Base-by-base conservation (phyloP, 306 rosid genomes). In the Potentilla sterilis region DNA sequence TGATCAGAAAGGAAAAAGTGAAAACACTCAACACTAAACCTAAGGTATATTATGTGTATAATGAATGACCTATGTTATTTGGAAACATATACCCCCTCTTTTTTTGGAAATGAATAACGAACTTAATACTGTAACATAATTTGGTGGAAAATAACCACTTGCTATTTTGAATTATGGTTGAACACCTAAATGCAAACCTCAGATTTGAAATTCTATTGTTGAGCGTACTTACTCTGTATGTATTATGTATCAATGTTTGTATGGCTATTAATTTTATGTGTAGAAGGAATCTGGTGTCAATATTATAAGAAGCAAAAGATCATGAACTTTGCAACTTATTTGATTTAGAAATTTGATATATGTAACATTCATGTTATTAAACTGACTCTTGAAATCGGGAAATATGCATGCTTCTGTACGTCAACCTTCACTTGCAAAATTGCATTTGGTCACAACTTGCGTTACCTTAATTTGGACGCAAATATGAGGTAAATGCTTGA, bases 111-210 rank as follows among this genome's bases (percentile, higher is more conserved):
- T 54, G 12, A 7, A 18, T 52, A 52, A 19, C 22, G 9, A 49
- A 13, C 49, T 46, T 46, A 44, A 44, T 41, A 38, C 4, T 5
- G 41, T 28, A 28, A 28, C 28, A 46, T 18, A n/a, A 28, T 6
- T 59, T 59, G 34, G 13, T 61, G 2, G 11, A 11, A 61, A 14
- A 13, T 13, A 18, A 8, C 0, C 24, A 2, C 44, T 7, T 64
- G 65, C 18, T 58, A 24, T 58, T 58, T 59, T 35, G 69, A 64
- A 64, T 15, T 64, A 64, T 64, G 13, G 69, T 37, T 64, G 69
- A 8, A 16, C 13, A 37, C 44, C 69, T 24, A 24, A 24, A 69
- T 24, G 21, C 22, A 69, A 44, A 44, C 6, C 19, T 69, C 22
- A 15, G 9, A 44, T 28, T 44, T 46, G 22, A 16, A 46, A 46